Evolutionary conservation across 176 grass and related monocot genomes (phyloP), one percentile per base, ranked within the genome.

Genomic region (Cocos nucifera): DNA sequence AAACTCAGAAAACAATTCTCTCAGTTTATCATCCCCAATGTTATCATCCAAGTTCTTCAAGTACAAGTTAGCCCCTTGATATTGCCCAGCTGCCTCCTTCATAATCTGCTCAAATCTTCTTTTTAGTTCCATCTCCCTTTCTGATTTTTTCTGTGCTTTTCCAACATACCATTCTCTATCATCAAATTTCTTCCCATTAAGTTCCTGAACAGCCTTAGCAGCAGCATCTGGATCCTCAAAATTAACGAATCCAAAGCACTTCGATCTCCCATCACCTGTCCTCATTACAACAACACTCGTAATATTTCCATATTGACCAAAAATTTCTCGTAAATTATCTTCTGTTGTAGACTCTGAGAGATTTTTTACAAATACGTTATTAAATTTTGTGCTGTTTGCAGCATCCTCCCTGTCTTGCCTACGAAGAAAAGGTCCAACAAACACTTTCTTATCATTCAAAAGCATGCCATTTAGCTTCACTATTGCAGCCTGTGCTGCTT

Each of bases 231-330:
- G 73, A 66, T 76, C 83, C 70, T 88, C 87, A 62, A 98, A 98
- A 63, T 98, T 98, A 35, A 98, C 88, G 85, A 98, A 98, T 62
- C 93, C 93, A 69, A 98, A 98, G 72, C 93, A 98, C 68, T 90
- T 98, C 20, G 93, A 98, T 60, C 72, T 98, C 25, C 93, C 93
- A 74, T 98, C 93, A 4, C 65, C 61, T 14, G 88, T 87, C 22
- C 78, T 65, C 93, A 98, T 98, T 70, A 98, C 79, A 78, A 98
- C 79, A 72, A 70, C 76, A 51, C 93, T 98, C 22, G 87, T 98
- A 23, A 98, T 89, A 29, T 81, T 62, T 57, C 87, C 93, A 79
- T 77, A 98, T 59, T 92, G 70, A 24, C 84, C 93, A 74, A 98
- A 98, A 67, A 86, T 68, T 65, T 92, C 86, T 70, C 54, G 77